Evolutionary conservation across 1,284 basidiomycete species (phyloP).

Genomic region (Volvariella surrecta): DNA sequence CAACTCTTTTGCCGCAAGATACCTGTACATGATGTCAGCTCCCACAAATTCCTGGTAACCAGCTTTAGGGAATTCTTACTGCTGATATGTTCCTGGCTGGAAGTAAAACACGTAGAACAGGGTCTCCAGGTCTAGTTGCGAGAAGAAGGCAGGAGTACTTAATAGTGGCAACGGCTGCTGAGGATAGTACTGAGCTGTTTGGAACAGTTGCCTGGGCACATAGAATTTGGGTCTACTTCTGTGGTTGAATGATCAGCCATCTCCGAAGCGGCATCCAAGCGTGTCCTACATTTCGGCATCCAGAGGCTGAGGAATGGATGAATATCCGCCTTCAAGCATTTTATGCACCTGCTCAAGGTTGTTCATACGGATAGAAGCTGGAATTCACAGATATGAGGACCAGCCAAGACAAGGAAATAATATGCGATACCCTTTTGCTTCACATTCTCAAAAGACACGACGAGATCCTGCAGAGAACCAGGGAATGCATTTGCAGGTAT

Average conservation of each 20-base stretch:
- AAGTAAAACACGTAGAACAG: slow-evolving; percentile 99
- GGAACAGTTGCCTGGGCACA: slow-evolving; percentile 88
- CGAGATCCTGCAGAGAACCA: slow-evolving; percentile 85
- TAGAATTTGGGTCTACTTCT: slow-evolving; percentile 85
- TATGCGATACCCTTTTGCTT: slow-evolving; percentile 81
- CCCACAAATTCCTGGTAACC: slow-evolving; percentile 1
- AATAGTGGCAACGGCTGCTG: slow-evolving; percentile 80
- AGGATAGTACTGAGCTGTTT: slow-evolving; percentile 93
- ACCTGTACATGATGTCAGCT: slow-evolving; percentile 42
- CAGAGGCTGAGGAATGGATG: slow-evolving; percentile 83
- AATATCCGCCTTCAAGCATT: slow-evolving; percentile 85
- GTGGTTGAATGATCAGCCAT: neutral
- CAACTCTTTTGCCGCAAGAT: slow-evolving; percentile 93
- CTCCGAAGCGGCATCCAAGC: neutral
- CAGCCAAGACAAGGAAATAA: slow-evolving; percentile 1
- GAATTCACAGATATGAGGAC: slow-evolving; percentile 5
- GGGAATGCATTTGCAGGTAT: slow-evolving; percentile 49
- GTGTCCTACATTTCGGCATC: slow-evolving; percentile 86
- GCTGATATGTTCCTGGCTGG: slow-evolving; percentile 93
- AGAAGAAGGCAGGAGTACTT: slow-evolving; percentile 82
- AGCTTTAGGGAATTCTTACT: slow-evolving; percentile 41
- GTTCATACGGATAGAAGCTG: slow-evolving; percentile 77
- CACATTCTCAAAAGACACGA: slow-evolving; percentile 90
- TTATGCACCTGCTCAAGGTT: slow-evolving; percentile 88
- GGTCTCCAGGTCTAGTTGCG: slow-evolving; percentile 94